Evolutionary conservation across 257 asterid species (phyloP).

Genomic region (Gentiana macrophylla): DNA sequence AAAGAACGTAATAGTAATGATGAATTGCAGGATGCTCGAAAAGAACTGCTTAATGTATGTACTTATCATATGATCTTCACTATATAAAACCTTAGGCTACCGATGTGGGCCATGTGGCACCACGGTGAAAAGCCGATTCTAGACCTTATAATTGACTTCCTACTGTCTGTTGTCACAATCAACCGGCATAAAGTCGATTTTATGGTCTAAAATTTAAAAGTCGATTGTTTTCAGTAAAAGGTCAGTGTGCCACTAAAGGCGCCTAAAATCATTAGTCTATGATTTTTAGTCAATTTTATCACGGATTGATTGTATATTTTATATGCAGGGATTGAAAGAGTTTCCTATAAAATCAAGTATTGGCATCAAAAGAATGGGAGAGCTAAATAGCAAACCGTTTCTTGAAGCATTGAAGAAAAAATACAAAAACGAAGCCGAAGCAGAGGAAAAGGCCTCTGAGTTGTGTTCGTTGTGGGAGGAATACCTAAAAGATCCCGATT

Average conservation of each 20-base stretch:
- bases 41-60: slow-evolving; percentile 79
- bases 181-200: no score
- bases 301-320: no score
- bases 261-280: no score
- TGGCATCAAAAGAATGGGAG: slow-evolving; percentile 90
- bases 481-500: slow-evolving; percentile 82
- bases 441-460: slow-evolving; percentile 72
- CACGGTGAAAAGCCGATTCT: no score
- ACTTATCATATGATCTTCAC: background rate
- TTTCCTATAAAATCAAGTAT: slow-evolving; percentile 29
- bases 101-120: no score
- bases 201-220: no score
- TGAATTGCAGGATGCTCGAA: slow-evolving; percentile 90
- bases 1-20: slow-evolving; percentile 74
- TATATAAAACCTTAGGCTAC: no score
- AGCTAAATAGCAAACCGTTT: slow-evolving; percentile 71
- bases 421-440: slow-evolving; percentile 46
- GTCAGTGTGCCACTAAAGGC: no score
- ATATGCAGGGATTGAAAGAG: slow-evolving; percentile 54
- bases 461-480: slow-evolving; percentile 88
- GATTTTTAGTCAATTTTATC: no score
- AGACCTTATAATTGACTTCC: no score
- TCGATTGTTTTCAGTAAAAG: no score
- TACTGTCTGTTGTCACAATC: no score
- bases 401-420: slow-evolving; percentile 55